Conservation (phyloP, 768 basidiomycete genomes). For the Plicaturopsis crispa region DNA sequence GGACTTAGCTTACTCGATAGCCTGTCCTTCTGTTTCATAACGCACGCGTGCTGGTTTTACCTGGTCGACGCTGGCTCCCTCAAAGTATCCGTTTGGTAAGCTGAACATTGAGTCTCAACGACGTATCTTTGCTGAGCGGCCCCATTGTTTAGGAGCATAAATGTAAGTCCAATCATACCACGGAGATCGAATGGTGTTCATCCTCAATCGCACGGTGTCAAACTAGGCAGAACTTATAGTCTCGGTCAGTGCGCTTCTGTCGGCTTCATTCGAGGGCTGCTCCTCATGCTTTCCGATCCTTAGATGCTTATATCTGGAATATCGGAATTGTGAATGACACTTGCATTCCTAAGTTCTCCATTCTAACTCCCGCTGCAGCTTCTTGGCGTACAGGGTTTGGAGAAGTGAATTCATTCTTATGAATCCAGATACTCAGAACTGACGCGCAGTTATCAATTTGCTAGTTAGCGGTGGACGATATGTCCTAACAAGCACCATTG, state of each 20-base stretch:
- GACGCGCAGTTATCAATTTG: not conserved
- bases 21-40: conserved; percentile 20
- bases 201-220: too few relatives aligned
- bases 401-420: conserved; percentile 14
- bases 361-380: conserved; percentile 11
- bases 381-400: conserved; percentile 24
- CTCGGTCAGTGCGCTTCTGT: conserved; percentile 13
- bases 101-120: not conserved
- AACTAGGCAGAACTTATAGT: conserved; percentile 19
- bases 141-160: conserved; percentile 20
- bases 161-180: too few relatives aligned
- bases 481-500: conserved; percentile 15
- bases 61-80: conserved; percentile 18
- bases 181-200: too few relatives aligned
- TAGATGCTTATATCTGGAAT: conserved; percentile 28
- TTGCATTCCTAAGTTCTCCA: not conserved
- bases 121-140: not conserved
- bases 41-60: conserved; percentile 26
- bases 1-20: conserved; percentile 19
- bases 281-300: not conserved
- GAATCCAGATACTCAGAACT: not conserved
- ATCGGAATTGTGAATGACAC: conserved; percentile 19
- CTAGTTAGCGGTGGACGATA: conserved; percentile 17
- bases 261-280: not conserved
- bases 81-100: conserved; percentile 21